Evolutionary conservation across 495 filamentous ascomycete genomes (phyloP), one percentile per base, ranked within the genome.

Genomic region (Trichoderma asperelloides): DNA sequence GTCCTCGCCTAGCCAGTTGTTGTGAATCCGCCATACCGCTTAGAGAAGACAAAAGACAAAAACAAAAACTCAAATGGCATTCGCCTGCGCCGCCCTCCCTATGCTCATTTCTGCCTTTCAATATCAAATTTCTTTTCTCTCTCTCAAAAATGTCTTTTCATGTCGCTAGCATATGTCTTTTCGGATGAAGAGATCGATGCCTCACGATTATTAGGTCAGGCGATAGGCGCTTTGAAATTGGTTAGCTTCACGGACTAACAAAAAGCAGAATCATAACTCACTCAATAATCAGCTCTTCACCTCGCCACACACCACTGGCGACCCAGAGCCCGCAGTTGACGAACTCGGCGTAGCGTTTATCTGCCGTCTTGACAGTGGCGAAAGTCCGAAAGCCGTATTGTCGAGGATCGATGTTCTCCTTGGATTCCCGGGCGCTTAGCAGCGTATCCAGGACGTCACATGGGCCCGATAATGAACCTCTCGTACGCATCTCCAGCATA

Each of bases 281-380:
- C 74, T 76, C 74, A 40, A 70, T 72, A 40, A 76, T 67, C 27
- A 76, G 78, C 77, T 87, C 86, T 64, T 83, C 82, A 37, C 82
- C 83, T 65, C 81, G 78, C 71, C 84, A 82, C 68, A 85, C 81
- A 51, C 85, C 85, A 68, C 84, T 86, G 51, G 82, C 83, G 47
- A 87, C 75, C 86, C 86, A 88, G 81, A 88, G 84, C 30, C 84
- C 77, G 4, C 82, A 83, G 72, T 88, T 88, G 68, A 87, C 68
- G 70, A 85, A 84, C 47, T 69, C 68, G n/a, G 83, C 81, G 68
- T 87, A 88, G 43, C 86, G 80, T 65, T 85, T 79, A 70, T 88
- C 86, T 2, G 82, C 79, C 6, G 85, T 87, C 68, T 87, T 85
- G 83, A 88, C 85, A 7, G 80, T 79, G 23, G 87, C 73, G 66